Evolutionary conservation across 352 stramenopile species (phyloP), one percentile per base, ranked within the genome.

Genomic region (Phytophthora megakarya): DNA sequence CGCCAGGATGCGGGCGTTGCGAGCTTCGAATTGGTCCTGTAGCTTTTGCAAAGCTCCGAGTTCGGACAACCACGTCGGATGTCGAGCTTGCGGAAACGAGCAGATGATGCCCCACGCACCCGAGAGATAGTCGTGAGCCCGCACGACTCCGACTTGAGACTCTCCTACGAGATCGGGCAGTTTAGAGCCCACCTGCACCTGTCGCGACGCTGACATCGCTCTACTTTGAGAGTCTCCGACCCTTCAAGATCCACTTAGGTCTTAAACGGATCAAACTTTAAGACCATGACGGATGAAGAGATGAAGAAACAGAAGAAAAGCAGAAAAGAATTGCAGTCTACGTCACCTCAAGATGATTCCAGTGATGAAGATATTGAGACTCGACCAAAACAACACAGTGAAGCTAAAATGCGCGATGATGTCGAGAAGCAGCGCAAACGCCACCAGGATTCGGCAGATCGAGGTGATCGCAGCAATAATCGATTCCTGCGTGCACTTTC

Each of bases 21-120:
- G 81, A n/a, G 80, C 82, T 13, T 88, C 78, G 55, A 94, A 92
- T 55, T 92, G 76, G 48, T 88, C 78, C 33, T 87, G 78, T 49
- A 94, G 75, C 67, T 92, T 94, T 52, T 92, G 82, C 49, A 94
- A 55, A 52, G 89, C 86, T 22, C 86, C 86, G 21, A 94, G 72
- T 54, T 94, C 86, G 25, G 86, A 89, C 18, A 84, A 63, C 84
- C 86, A 94, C 37, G 92, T 85, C 0, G 86, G 86, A 64, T 92
- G 81, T 53, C 83, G 80, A 11, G 78, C 74, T 53, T 86, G 76
- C 43, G 84, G 84, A 72, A 93, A 93, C 19, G 80, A 88, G 48
- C 75, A 78, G 43, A 94, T 61, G 37, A 90, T 63, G 22, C 80
- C 82, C 83, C 86, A 94, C 22, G 73, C 66, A 22, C 81, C 86